Evolutionary conservation across 805 yeast genomes (phyloP).

Genomic region (Saccharomycopsis selenospora): DNA sequence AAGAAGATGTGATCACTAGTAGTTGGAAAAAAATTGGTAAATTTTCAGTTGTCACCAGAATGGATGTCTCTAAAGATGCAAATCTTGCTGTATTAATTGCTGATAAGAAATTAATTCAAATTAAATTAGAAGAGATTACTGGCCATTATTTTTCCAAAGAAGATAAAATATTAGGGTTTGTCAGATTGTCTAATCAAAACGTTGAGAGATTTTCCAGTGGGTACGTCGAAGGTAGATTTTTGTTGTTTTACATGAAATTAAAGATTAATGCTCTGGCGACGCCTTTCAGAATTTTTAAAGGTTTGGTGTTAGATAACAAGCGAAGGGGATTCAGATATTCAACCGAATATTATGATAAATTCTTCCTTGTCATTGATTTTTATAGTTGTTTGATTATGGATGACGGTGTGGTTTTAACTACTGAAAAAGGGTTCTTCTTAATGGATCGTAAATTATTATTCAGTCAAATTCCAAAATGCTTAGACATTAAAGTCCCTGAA

Average conservation of each 20-base stretch:
- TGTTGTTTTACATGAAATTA: slow-evolving; percentile 19
- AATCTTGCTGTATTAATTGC: slow-evolving; percentile 6
- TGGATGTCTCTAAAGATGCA: slow-evolving; percentile 16
- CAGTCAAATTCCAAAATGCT: slow-evolving; percentile 9
- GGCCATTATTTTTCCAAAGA: neutral
- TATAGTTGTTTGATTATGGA: slow-evolving; percentile 10
- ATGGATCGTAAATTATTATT: slow-evolving; percentile 14
- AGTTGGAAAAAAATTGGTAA: slow-evolving; percentile 13
- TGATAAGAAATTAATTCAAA: slow-evolving; percentile 18
- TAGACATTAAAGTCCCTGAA: slow-evolving; percentile 5
- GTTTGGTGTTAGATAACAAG: slow-evolving; percentile 10
- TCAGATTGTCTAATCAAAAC: slow-evolving; percentile 15
- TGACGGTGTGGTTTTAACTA: slow-evolving; percentile 10
- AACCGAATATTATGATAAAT: slow-evolving; percentile 11
- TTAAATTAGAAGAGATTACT: slow-evolving; percentile 8
- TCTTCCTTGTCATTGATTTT: slow-evolving; percentile 19
- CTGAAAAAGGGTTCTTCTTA: slow-evolving; percentile 18
- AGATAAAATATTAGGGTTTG: neutral
- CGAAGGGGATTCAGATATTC: slow-evolving; percentile 9
- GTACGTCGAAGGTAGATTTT: slow-evolving; percentile 3
- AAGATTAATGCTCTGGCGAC: slow-evolving; percentile 12
- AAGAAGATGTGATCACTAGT: slow-evolving; percentile 4
- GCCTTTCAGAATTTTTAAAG: slow-evolving; percentile 16
- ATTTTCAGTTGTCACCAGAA: slow-evolving; percentile 4
- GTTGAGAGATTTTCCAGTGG: slow-evolving; percentile 17